Percentiles rank a stretch among this genome's conserved stretches.
phyloP scores from a whole-genome alignment of 139 green algal genomes.

The Chlamydomonas incerta region DNA sequence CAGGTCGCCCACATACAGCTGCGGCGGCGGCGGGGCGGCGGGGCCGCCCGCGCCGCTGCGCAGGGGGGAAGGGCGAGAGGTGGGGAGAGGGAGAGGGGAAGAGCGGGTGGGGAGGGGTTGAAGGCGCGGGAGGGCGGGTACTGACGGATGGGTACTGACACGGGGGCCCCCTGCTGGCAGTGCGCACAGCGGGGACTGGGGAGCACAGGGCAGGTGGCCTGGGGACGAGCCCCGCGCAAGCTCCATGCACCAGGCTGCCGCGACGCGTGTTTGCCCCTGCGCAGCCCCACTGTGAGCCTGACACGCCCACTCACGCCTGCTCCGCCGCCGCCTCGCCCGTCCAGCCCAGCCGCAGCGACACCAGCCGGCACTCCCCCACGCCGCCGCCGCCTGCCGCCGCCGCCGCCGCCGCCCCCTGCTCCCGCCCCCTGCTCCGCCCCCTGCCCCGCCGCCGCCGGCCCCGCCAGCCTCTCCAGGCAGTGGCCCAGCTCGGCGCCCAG shows the following conservation, averaged over 20 bases:
- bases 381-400: too few relatives aligned
- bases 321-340: not conserved
- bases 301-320: not conserved
- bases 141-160: too few relatives aligned
- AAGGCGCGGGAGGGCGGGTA: too few relatives aligned
- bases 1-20: not conserved
- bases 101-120: too few relatives aligned
- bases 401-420: too few relatives aligned
- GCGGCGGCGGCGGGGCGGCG: not conserved
- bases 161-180: not conserved
- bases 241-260: not conserved
- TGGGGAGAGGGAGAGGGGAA: too few relatives aligned
- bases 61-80: too few relatives aligned
- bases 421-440: too few relatives aligned
- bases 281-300: too few relatives aligned
- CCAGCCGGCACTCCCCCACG: not conserved
- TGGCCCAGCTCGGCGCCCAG: not conserved
- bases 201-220: not conserved
- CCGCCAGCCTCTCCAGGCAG: not conserved
- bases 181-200: not conserved
- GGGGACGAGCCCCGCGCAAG: not conserved
- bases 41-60: too few relatives aligned
- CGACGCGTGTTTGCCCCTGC: not conserved
- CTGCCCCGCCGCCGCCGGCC: too few relatives aligned
- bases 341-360: conserved; percentile 12